Evolutionary conservation across 345 rosid species (phyloP).

Genomic region (Citrus reticulata): DNA sequence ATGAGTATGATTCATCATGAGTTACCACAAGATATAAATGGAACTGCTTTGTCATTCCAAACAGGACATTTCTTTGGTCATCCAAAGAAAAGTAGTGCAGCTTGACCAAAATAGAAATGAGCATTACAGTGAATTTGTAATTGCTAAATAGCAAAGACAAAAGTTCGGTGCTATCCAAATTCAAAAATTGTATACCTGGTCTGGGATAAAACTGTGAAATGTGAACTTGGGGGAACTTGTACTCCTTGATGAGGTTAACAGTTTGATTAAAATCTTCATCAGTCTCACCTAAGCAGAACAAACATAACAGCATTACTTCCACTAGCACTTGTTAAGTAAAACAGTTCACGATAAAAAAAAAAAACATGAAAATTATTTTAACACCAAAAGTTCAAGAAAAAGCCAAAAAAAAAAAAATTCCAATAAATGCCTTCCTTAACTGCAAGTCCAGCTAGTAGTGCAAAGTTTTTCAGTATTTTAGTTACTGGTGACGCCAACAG

Average conservation of each 20-base stretch:
- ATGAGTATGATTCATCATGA: not conserved
- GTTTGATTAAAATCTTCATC: constrained; percentile 87
- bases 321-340: not conserved
- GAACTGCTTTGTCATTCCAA: not conserved
- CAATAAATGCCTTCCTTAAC: not conserved
- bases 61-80: not conserved
- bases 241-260: constrained; percentile 62
- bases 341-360: not conserved
- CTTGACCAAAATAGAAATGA: not conserved
- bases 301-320: constrained; percentile 1
- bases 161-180: not conserved
- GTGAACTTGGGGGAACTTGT: constrained; percentile 87
- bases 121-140: not conserved
- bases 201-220: constrained; percentile 97
- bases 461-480: not conserved
- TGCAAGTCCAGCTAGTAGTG: not conserved
- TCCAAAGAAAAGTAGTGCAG: not conserved
- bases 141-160: not conserved
- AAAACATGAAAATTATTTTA: not conserved
- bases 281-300: constrained; percentile 65
- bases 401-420: no score
- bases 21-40: not conserved
- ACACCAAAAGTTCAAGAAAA: not conserved
- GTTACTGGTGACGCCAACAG: not conserved
- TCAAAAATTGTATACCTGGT: constrained; percentile 49